Evolutionary conservation across 768 basidiomycete species (phyloP).

Genomic region (Amanita phalloides): DNA sequence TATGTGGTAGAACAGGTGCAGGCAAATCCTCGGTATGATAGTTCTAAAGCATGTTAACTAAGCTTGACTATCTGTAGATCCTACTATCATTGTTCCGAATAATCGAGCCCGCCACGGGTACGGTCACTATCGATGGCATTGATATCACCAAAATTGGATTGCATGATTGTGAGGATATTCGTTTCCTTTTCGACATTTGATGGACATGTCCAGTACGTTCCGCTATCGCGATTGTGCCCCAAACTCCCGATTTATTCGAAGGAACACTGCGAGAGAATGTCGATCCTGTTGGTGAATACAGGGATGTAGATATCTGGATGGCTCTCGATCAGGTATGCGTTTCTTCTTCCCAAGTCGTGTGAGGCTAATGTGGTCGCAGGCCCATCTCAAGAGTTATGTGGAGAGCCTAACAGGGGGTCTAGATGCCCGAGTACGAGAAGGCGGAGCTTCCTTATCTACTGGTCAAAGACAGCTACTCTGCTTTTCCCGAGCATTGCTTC

Average conservation of each 20-base stretch:
- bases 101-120: slow-evolving; percentile 58
- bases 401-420: slow-evolving; percentile 55
- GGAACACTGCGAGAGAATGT: slow-evolving; percentile 80
- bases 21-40: slow-evolving; percentile 61
- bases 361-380: slow-evolving; percentile 21
- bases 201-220: slow-evolving; percentile 44
- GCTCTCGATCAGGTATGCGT: slow-evolving; percentile 56
- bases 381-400: slow-evolving; percentile 59
- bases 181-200: neutral
- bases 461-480: slow-evolving; percentile 87
- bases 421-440: slow-evolving; percentile 68
- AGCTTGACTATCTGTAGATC: slow-evolving; percentile 23
- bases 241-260: slow-evolving; percentile 61
- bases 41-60: neutral
- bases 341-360: neutral
- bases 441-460: slow-evolving; percentile 69
- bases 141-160: slow-evolving; percentile 72
- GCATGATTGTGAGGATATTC: slow-evolving; percentile 43
- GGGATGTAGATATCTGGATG: slow-evolving; percentile 79
- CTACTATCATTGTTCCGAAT: slow-evolving; percentile 70
- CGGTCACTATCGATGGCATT: slow-evolving; percentile 62
- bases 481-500: slow-evolving; percentile 75
- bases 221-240: slow-evolving; percentile 78
- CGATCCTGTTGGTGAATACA: slow-evolving; percentile 68
- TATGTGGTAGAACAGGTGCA: slow-evolving; percentile 76